Evolutionary conservation across 2,329 filamentous ascomycete genomes (phyloP), one percentile per base, ranked within the genome.

Genomic region (Ophiostoma sp.): DNA sequence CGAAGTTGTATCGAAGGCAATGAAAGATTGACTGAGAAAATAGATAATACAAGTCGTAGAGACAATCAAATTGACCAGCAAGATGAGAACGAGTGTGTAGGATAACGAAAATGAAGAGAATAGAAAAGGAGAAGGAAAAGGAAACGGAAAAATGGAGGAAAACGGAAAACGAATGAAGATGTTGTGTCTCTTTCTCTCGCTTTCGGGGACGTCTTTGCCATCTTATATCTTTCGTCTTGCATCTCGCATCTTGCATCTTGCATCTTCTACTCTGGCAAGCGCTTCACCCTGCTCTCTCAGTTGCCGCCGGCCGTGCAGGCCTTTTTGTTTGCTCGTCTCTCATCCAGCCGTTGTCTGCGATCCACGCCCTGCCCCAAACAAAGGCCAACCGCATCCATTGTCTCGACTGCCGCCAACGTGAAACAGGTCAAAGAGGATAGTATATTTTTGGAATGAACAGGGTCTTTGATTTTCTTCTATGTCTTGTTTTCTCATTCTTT

Each of bases 311-410:
- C 49, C 49, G 49, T 9, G 49, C 8, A 11, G n/a, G 18, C 18
- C 49, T n/a, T 55, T 18, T 38, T 38, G 27, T 60, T 18, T 6
- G 7, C 45, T 49, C 9, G 12, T 18, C 60, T 66, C 68, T 64
- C 55, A 12, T 42, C 68, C 68, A 67, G 27, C 64, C 63, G 18
- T 66, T 69, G 6, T 52, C 8, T 41, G 1, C 11, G 38, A 9
- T 42, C 45, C 42, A 52, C n/a, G 18, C 4, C 41, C 44, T 4
- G 62, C 44, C 62, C 66, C 60, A 69, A 69, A 65, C 68, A 65
- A 66, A 65, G 66, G 16, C 62, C 65, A n/a, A 5, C 18, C 3
- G 7, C 42, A 12, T 44, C 16, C 9, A 47, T 64, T 42, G 60
- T 42, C 38, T 42, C 14, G 58, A 41, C 38, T 40, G 58, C 58